Conservation (phyloP, 2,329 filamentous ascomycete species). For the Alternaria hordeiaustralica region DNA sequence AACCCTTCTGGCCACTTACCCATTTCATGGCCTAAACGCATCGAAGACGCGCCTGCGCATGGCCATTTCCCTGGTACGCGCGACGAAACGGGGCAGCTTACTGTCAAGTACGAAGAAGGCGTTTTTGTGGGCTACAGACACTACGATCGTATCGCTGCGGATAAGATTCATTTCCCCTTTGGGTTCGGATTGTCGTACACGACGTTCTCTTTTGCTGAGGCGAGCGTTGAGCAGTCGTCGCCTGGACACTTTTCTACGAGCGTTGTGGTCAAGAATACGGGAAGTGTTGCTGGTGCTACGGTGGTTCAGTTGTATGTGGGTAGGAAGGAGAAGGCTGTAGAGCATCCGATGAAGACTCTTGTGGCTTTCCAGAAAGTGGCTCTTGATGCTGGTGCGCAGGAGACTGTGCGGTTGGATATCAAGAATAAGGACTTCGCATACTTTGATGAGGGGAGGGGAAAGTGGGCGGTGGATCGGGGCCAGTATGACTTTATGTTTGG, state of each 20-base stretch:
- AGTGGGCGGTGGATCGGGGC: slow-evolving; percentile 41
- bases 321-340: slow-evolving; percentile 48
- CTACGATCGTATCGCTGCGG: slow-evolving; percentile 64
- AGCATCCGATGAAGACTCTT: slow-evolving; percentile 70
- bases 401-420: slow-evolving; percentile 59
- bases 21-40: slow-evolving; percentile 48
- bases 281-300: slow-evolving; percentile 55
- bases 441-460: slow-evolving; percentile 35
- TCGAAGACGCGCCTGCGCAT: slow-evolving; percentile 45
- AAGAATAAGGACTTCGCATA: slow-evolving; percentile 39
- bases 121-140: slow-evolving; percentile 63
- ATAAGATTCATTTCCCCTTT: slow-evolving; percentile 56
- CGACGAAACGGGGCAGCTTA: slow-evolving; percentile 62
- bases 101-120: slow-evolving; percentile 62
- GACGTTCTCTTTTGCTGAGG: slow-evolving; percentile 52
- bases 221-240: slow-evolving; percentile 68
- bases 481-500: slow-evolving; percentile 43
- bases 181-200: slow-evolving; percentile 51
- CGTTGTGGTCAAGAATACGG: slow-evolving; percentile 60
- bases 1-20: slow-evolving; percentile 50
- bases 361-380: slow-evolving; percentile 71
- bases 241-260: slow-evolving; percentile 41
- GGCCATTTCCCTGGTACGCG: slow-evolving; percentile 49
- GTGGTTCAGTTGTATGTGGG: slow-evolving; percentile 66
- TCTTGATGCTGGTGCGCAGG: slow-evolving; percentile 64